These are phyloP conservation scores for Alternaria ethzedia DNA, from an alignment of 2,329 filamentous ascomycete species.

Conservation along the genomic window DNA sequence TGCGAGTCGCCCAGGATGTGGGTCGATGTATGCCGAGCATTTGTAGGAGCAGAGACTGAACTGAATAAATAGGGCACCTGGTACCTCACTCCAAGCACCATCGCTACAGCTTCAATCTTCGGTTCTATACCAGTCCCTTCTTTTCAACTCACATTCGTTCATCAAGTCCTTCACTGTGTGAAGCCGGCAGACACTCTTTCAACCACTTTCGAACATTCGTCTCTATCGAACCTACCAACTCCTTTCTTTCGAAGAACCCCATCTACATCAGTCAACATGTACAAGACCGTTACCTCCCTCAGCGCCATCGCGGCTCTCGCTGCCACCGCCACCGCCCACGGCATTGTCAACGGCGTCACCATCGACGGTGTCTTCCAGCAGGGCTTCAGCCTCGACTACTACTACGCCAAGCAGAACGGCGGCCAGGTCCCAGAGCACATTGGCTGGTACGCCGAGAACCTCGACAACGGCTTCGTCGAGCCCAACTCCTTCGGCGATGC, in stretches of 20 bases:
- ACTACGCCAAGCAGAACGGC: slow-evolving; percentile 43
- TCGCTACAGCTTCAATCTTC: slow-evolving; percentile 36
- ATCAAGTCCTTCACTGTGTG: slow-evolving; percentile 40
- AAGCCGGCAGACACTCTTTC: slow-evolving; percentile 44
- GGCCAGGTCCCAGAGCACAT: slow-evolving; percentile 40
- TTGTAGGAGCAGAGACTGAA: not conserved
- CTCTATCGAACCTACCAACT: slow-evolving; percentile 23
- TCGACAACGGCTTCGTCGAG: slow-evolving; percentile 47
- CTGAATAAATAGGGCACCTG: slow-evolving; percentile 31
- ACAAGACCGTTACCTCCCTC: slow-evolving; percentile 34
- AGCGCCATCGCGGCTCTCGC: slow-evolving; percentile 44
- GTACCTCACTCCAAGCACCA: slow-evolving; percentile 16
- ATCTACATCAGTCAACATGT: slow-evolving; percentile 30
- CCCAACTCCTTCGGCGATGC: slow-evolving; percentile 34
- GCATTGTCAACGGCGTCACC: slow-evolving; percentile 53
- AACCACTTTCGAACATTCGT: slow-evolving; percentile 24
- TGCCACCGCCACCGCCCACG: slow-evolving; percentile 55
- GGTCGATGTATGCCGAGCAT: not conserved
- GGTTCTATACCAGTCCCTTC: slow-evolving; percentile 36
- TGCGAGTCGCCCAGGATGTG: not conserved
- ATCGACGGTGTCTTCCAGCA: slow-evolving; percentile 56
- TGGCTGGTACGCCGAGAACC: slow-evolving; percentile 54
- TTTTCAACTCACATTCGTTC: slow-evolving; percentile 36
- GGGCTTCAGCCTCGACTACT: slow-evolving; percentile 52
- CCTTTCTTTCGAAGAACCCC: slow-evolving; percentile 15